Conservation (phyloP, 1,284 basidiomycete genomes). For the Moniliella sp. region DNA sequence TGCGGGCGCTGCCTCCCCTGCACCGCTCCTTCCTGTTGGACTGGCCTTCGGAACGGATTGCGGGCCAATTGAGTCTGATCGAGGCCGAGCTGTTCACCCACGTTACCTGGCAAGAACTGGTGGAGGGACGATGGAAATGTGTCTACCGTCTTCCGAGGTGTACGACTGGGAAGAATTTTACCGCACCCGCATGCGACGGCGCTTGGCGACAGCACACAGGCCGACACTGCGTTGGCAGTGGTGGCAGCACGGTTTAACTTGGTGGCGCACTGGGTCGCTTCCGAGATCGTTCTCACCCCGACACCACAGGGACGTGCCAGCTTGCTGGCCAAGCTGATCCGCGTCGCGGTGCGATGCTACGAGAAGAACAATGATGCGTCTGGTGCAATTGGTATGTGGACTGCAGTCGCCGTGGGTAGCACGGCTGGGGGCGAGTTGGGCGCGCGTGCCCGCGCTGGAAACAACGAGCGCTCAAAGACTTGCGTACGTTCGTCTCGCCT, state of each 20-base stretch:
- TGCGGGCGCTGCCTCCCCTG: slow-evolving; percentile 5
- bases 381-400: slow-evolving; percentile 60
- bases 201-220: slow-evolving; percentile 49
- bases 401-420: slow-evolving; percentile 52
- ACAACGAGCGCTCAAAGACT: slow-evolving; percentile 51
- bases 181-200: slow-evolving; percentile 50
- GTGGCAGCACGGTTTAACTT: slow-evolving; percentile 75
- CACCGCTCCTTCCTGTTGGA: slow-evolving; percentile 21
- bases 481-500: slow-evolving; percentile 49
- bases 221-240: slow-evolving; percentile 37
- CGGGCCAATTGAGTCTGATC: slow-evolving; percentile 62
- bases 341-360: slow-evolving; percentile 74
- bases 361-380: slow-evolving; percentile 56
- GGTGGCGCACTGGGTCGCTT: slow-evolving; percentile 57
- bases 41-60: slow-evolving; percentile 42
- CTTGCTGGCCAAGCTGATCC: slow-evolving; percentile 58
- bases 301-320: slow-evolving; percentile 43
- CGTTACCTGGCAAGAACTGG: slow-evolving; percentile 61
- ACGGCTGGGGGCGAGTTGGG: slow-evolving; percentile 50
- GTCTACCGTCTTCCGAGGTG: slow-evolving; percentile 10
- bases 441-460: slow-evolving; percentile 52
- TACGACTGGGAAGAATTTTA: slow-evolving; percentile 58
- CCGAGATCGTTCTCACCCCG: slow-evolving; percentile 44
- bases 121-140: slow-evolving; percentile 39
- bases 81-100: slow-evolving; percentile 63